A percentile compares a stretch with the other conserved stretches of the same genome.
Conservation (phyloP, 2,329 filamentous ascomycete genomes). For the Fonsecaea erecta region DNA sequence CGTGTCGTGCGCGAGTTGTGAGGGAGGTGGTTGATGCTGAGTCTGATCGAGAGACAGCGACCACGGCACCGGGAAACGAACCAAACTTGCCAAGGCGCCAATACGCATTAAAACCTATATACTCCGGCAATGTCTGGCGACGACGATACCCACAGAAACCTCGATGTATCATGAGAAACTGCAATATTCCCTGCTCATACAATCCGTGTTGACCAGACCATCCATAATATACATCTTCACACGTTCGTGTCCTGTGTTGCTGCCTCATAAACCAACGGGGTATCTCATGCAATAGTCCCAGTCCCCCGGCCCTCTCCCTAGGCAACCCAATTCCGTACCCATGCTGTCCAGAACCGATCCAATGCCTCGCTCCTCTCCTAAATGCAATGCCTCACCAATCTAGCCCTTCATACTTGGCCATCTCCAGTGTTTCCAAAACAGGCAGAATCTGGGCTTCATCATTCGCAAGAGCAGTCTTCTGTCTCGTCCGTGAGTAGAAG, state of each 20-base stretch:
- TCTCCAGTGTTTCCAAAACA: slow-evolving; percentile 45
- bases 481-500: slow-evolving; percentile 67
- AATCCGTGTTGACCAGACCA: neutral
- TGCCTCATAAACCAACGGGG: neutral
- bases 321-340: neutral
- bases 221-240: neutral
- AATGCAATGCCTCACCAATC: slow-evolving; percentile 42
- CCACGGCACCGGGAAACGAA: too few species aligned
- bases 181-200: neutral
- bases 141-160: neutral
- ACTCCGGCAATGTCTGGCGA: too few species aligned
- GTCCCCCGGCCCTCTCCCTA: neutral
- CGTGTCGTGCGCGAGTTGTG: neutral
- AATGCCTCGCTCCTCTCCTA: neutral
- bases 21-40: neutral
- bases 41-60: neutral
- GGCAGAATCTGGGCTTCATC: slow-evolving; percentile 45
- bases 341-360: neutral
- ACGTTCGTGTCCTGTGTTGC: neutral
- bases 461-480: slow-evolving; percentile 45
- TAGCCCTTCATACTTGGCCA: slow-evolving; percentile 42
- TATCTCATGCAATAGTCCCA: neutral
- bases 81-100: neutral
- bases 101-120: neutral
- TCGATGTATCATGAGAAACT: neutral